Evolutionary conservation across 768 basidiomycete genomes (phyloP).

Genomic region (Clathrus columnatus): DNA sequence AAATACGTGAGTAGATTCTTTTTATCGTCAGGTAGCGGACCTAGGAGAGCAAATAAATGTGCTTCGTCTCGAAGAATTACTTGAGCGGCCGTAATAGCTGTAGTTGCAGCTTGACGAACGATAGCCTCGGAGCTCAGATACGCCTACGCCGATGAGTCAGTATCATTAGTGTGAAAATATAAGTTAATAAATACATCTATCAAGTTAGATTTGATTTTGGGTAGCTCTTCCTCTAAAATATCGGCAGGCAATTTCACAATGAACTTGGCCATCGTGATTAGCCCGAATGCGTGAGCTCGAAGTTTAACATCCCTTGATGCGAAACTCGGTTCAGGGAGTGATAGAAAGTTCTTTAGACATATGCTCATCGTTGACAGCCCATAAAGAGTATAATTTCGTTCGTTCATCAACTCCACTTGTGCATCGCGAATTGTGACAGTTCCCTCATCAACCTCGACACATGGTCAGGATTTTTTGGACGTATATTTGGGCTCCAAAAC

Average conservation of each 20-base stretch:
- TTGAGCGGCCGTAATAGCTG: slow-evolving; percentile 76
- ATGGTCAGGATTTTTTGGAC: background rate
- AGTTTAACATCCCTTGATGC: slow-evolving; percentile 48
- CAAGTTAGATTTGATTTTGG: slow-evolving; percentile 62
- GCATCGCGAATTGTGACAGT: slow-evolving; percentile 75
- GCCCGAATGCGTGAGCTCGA: slow-evolving; percentile 69
- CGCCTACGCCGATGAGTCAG: slow-evolving; percentile 4
- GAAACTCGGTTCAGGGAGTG: slow-evolving; percentile 35
- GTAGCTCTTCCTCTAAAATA: slow-evolving; percentile 81
- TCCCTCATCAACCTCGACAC: slow-evolving; percentile 64
- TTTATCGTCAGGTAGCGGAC: slow-evolving; percentile 81
- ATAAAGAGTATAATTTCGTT: slow-evolving; percentile 72
- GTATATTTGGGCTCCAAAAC: slow-evolving; percentile 19
- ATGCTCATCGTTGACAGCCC: slow-evolving; percentile 79
- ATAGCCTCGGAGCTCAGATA: slow-evolving; percentile 25
- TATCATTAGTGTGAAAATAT: slow-evolving; percentile 4
- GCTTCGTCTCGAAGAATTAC: slow-evolving; percentile 76
- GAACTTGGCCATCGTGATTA: slow-evolving; percentile 78
- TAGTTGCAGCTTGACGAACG: slow-evolving; percentile 76
- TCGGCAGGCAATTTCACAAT: slow-evolving; percentile 72
- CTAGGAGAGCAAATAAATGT: slow-evolving; percentile 71
- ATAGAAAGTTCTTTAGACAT: slow-evolving; percentile 54
- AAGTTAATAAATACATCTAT: slow-evolving; percentile 43
- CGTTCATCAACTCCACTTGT: slow-evolving; percentile 33
- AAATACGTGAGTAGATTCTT: slow-evolving; percentile 84